Evolutionary conservation across 2,329 filamentous ascomycete species (phyloP).

Genomic region (Mycosphaerella arachidis): DNA sequence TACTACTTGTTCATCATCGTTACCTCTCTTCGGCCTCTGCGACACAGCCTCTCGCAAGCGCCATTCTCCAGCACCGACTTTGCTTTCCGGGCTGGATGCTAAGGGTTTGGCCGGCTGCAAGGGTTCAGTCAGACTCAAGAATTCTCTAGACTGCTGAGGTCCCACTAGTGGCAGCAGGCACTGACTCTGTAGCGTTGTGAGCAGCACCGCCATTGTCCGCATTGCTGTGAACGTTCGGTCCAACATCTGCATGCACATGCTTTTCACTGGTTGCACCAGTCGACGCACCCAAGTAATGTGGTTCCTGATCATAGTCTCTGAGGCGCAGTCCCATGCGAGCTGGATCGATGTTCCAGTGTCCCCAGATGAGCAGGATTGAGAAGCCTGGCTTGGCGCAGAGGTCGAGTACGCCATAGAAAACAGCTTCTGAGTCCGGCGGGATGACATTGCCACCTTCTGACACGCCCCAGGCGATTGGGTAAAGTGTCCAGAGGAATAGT

Average conservation of each 20-base stretch:
- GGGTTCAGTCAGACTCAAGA: too few relatives aligned
- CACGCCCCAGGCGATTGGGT: constrained; percentile 58
- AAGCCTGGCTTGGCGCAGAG: constrained; percentile 59
- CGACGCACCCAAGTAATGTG: neutral
- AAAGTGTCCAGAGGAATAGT: constrained; percentile 55
- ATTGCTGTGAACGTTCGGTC: neutral
- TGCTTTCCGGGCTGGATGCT: too few relatives aligned
- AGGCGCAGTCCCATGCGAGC: constrained; percentile 49
- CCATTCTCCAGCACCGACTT: neutral
- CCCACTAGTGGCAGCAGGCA: neutral
- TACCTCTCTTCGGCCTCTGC: neutral
- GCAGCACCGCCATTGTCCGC: neutral
- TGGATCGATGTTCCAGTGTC: constrained; percentile 56
- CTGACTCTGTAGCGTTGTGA: neutral
- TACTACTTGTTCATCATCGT: neutral
- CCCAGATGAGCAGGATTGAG: constrained; percentile 52
- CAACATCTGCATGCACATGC: neutral
- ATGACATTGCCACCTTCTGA: constrained; percentile 60
- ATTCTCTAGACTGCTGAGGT: neutral
- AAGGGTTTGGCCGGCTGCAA: too few relatives aligned
- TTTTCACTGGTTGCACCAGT: neutral
- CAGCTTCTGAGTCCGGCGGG: constrained; percentile 58
- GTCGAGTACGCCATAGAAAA: constrained; percentile 64
- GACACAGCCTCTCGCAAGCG: neutral
- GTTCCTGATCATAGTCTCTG: constrained; percentile 28